Evolutionary conservation across 331 rosid genomes (phyloP), one percentile per base, ranked within the genome.

Genomic region (Spiraea crenata): DNA sequence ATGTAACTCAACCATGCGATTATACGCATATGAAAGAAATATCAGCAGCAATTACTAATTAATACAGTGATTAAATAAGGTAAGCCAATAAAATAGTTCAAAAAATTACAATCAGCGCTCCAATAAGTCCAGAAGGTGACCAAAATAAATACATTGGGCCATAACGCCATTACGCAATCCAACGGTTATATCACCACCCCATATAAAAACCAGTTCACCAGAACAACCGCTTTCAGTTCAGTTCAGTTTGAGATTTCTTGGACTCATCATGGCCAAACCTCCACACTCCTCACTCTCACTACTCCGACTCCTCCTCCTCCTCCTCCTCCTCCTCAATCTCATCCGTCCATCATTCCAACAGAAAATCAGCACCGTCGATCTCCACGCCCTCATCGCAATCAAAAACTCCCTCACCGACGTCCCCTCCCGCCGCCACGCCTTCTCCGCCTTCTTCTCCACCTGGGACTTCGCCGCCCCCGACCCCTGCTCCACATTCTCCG

Each of bases 401-500:
- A 83, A 82, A 6, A 80, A 73, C 76, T 38, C 81, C 6, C 90
- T 90, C 78, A 90, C 95, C 2, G 86, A 85, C 46, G 47, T 83
- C 45, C 87, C 88, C 11, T 7, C n/a, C 41, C 76, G 46, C 42
- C 82, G 85, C 0, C 1, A 38, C 79, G 4, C 25, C 48, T 17
- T 65, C 15, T 6, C 57, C 1, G 37, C 35, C 46, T 88, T 88
- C 87, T 90, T 90, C 86, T 86, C 95, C 70, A 81, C 92, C 42
- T 90, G 95, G 95, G 84, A 88, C 85, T 82, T 83, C 79, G 31
- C 90, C 50, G 72, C 92, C 2, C 74, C 80, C 0, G 83, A 88
- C 69, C 96, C 96, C 76, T 90, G 96, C 87, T 84, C 85, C 63
- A 65, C 92, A 41, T 90, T 88, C 79, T 34, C 90, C 65, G 96